phyloP scores from a whole-genome alignment of 2,329 filamentous ascomycete species.

The Fusarium camptoceras region DNA sequence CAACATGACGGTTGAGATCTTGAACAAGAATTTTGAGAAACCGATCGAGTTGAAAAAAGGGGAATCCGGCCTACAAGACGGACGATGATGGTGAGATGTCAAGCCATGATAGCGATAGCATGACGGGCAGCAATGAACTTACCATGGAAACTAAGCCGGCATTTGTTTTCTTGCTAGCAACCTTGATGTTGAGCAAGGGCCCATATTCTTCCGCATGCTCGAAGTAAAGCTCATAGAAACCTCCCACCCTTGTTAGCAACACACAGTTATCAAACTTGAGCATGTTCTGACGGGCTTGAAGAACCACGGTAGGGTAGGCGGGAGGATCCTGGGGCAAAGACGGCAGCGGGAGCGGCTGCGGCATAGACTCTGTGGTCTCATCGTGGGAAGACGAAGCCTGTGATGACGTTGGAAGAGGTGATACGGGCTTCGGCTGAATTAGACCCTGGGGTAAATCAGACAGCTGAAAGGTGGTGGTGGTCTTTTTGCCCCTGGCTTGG shows the following conservation, averaged over 20 bases:
- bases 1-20: constrained; percentile 90
- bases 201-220: constrained; percentile 92
- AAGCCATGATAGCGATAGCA: constrained; percentile 12
- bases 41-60: constrained; percentile 90
- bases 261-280: constrained; percentile 91
- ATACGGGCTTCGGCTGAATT: constrained; percentile 45
- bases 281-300: constrained; percentile 91
- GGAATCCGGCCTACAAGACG: constrained; percentile 81
- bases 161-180: constrained; percentile 82
- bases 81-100: constrained; percentile 32
- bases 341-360: constrained; percentile 43
- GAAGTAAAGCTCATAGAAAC: constrained; percentile 98
- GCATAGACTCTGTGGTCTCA: constrained; percentile 23
- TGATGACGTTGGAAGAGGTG: constrained; percentile 33
- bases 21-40: constrained; percentile 94
- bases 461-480: constrained; percentile 64
- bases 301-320: constrained; percentile 85
- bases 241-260: constrained; percentile 88
- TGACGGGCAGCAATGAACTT: constrained; percentile 42
- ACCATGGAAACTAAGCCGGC: constrained; percentile 89
- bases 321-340: constrained; percentile 58
- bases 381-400: constrained; percentile 28
- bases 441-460: constrained; percentile 69
- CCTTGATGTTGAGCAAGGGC: constrained; percentile 87
- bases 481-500: constrained; percentile 64